phyloP scores from a whole-genome alignment of 1,284 basidiomycete genomes.

The Rhodotorula sp. region DNA sequence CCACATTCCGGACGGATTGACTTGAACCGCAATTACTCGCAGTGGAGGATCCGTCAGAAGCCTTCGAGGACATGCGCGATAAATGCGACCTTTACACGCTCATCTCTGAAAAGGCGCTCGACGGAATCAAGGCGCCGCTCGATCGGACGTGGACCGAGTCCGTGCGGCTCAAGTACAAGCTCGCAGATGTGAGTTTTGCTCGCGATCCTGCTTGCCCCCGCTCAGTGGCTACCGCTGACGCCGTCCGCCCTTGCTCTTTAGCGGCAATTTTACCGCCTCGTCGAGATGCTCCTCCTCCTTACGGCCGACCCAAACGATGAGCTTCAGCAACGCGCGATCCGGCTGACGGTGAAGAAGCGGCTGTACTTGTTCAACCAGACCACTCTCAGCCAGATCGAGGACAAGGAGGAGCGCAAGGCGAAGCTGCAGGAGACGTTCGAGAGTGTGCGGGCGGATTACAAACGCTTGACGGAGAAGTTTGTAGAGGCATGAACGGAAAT shows the following conservation, averaged over 20 bases:
- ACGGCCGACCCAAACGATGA: conserved; percentile 52
- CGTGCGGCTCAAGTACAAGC: conserved; percentile 78
- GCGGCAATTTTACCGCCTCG: conserved; percentile 86
- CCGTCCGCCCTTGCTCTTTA: conserved; percentile 47
- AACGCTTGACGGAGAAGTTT: conserved; percentile 28
- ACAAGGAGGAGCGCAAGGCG: conserved; percentile 76
- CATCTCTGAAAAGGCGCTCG: conserved; percentile 63
- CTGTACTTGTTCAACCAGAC: conserved; percentile 93
- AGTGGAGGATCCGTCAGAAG: conserved; percentile 95
- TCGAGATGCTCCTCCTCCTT: conserved; percentile 85
- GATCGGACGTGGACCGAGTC: conserved; percentile 69
- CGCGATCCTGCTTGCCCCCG: too few relatives aligned
- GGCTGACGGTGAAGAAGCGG: conserved; percentile 72
- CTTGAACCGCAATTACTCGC: background rate
- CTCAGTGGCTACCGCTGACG: background rate
- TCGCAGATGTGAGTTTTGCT: conserved; percentile 67
- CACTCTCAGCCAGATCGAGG: conserved; percentile 47
- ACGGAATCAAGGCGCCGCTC: conserved; percentile 65
- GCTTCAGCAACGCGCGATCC: conserved; percentile 28
- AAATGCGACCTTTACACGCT: conserved; percentile 84
- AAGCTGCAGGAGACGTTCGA: conserved; percentile 94
- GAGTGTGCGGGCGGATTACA: conserved; percentile 78
- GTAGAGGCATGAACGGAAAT: background rate
- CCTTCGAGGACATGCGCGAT: conserved; percentile 91
- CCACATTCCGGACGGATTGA: background rate